Conservation (phyloP, 2,329 filamentous ascomycete genomes). For the Cadophora sp. region DNA sequence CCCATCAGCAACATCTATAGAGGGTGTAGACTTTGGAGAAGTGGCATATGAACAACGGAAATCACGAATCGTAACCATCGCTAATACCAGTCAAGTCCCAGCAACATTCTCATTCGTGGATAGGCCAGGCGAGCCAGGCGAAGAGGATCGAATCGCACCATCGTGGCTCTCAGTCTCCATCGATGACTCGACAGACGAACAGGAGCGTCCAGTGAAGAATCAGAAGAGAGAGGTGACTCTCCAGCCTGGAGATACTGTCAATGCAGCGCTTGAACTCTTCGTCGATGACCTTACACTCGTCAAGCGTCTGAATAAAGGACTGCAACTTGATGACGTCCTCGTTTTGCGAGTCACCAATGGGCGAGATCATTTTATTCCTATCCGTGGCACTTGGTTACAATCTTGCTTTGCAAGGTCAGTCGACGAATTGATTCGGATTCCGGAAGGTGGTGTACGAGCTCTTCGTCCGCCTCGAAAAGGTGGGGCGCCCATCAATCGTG, state of each 20-base stretch:
- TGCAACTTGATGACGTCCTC: slow-evolving; percentile 80
- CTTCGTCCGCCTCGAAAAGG: slow-evolving; percentile 45
- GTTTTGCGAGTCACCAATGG: slow-evolving; percentile 85
- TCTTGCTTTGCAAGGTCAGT: slow-evolving; percentile 85
- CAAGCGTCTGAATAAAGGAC: slow-evolving; percentile 74
- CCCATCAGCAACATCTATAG: slow-evolving; percentile 46
- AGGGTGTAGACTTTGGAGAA: slow-evolving; percentile 78
- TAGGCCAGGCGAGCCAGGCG: slow-evolving; percentile 67
- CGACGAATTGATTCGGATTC: slow-evolving; percentile 86
- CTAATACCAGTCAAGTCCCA: slow-evolving; percentile 86
- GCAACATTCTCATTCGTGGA: slow-evolving; percentile 84
- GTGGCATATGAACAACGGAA: slow-evolving; percentile 73
- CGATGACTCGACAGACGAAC: slow-evolving; percentile 53
- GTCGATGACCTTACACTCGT: slow-evolving; percentile 70
- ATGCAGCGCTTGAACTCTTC: slow-evolving; percentile 70
- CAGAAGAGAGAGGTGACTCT: slow-evolving; percentile 61
- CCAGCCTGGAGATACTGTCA: slow-evolving; percentile 83
- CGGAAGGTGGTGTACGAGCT: slow-evolving; percentile 78
- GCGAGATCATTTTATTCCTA: slow-evolving; percentile 88
- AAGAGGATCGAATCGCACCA: slow-evolving; percentile 52
- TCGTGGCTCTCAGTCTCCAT: slow-evolving; percentile 77
- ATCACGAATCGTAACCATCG: slow-evolving; percentile 76
- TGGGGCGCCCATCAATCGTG: slow-evolving; percentile 45
- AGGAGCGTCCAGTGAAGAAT: slow-evolving; percentile 28
- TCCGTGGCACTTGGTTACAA: slow-evolving; percentile 79